phyloP scores from a whole-genome alignment of 2,329 filamentous ascomycete species.

The Botrytis paeoniae region DNA sequence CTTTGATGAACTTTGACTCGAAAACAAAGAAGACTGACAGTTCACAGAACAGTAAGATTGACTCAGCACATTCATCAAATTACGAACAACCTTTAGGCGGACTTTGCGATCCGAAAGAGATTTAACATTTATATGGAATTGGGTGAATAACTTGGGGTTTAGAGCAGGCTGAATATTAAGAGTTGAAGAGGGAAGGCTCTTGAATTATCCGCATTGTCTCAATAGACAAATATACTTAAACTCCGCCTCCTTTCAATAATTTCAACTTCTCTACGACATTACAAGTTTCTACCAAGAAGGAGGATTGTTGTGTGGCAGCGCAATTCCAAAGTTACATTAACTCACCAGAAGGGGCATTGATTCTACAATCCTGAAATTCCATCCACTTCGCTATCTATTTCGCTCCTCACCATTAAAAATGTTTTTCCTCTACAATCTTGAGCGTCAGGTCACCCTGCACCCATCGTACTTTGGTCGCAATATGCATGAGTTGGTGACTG shows the following conservation, averaged over 20 bases:
- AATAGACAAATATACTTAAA: background rate
- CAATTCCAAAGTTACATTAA: background rate
- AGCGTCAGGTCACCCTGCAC: constrained; percentile 90
- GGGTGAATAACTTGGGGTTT: background rate
- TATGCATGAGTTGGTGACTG: constrained; percentile 86
- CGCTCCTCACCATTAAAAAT: constrained; percentile 48
- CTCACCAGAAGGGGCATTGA: background rate
- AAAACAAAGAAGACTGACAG: constrained; percentile 19
- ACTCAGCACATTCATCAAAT: background rate
- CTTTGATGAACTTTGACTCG: background rate
- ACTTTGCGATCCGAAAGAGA: constrained; percentile 6
- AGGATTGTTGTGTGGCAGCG: background rate
- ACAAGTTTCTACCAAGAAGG: background rate
- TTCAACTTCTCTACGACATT: background rate
- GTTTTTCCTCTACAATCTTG: constrained; percentile 98
- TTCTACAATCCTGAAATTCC: constrained; percentile 5
- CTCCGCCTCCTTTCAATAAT: background rate
- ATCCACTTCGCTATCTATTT: background rate
- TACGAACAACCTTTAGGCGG: background rate
- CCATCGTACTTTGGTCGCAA: constrained; percentile 95
- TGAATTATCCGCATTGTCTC: background rate
- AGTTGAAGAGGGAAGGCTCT: background rate
- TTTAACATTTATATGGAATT: constrained; percentile 15
- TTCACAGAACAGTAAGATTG: constrained; percentile 8
- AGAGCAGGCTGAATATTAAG: background rate